phyloP scores from a whole-genome alignment of 495 filamentous ascomycete genomes.

The Emericellopsis terricola region DNA sequence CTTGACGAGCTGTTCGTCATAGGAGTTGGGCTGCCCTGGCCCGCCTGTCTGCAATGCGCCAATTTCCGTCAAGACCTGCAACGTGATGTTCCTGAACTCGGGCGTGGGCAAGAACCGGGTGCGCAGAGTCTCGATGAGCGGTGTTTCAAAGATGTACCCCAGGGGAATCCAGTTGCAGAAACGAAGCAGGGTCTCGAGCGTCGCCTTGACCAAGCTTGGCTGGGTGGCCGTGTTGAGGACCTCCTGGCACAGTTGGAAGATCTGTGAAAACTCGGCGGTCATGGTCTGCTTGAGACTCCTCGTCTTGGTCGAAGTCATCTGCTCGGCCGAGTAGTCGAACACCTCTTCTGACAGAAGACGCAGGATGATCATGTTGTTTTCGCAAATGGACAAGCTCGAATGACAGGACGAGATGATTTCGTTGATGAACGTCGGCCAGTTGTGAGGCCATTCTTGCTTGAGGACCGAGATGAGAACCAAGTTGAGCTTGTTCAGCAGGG shows the following conservation, averaged over 20 bases:
- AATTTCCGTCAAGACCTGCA: slow-evolving; percentile 96
- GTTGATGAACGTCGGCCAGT: slow-evolving; percentile 99
- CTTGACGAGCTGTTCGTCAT: slow-evolving; percentile 81
- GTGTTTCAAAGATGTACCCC: slow-evolving; percentile 95
- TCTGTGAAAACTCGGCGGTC: slow-evolving; percentile 93
- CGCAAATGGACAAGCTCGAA: slow-evolving; percentile 86
- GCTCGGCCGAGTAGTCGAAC: slow-evolving; percentile 95
- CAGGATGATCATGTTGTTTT: slow-evolving; percentile 99
- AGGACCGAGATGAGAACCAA: slow-evolving; percentile 91
- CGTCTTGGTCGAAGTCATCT: slow-evolving; percentile 94
- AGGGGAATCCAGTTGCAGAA: slow-evolving; percentile 99
- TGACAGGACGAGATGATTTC: slow-evolving; percentile 95
- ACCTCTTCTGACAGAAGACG: slow-evolving; percentile 93
- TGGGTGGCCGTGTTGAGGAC: slow-evolving; percentile 78
- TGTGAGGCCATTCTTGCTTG: slow-evolving; percentile 99
- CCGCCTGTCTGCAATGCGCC: slow-evolving; percentile 65
- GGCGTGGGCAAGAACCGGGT: slow-evolving; percentile 77
- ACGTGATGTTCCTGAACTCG: slow-evolving; percentile 88
- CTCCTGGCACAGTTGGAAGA: slow-evolving; percentile 92
- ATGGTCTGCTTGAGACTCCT: slow-evolving; percentile 93
- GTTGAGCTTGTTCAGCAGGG: slow-evolving; percentile 93
- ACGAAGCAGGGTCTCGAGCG: slow-evolving; percentile 79
- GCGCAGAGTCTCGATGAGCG: slow-evolving; percentile 84
- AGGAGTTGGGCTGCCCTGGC: slow-evolving; percentile 47
- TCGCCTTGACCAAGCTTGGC: slow-evolving; percentile 78